Conservation (phyloP, 306 rosid genomes). For the Sechiopsis laciniata region DNA sequence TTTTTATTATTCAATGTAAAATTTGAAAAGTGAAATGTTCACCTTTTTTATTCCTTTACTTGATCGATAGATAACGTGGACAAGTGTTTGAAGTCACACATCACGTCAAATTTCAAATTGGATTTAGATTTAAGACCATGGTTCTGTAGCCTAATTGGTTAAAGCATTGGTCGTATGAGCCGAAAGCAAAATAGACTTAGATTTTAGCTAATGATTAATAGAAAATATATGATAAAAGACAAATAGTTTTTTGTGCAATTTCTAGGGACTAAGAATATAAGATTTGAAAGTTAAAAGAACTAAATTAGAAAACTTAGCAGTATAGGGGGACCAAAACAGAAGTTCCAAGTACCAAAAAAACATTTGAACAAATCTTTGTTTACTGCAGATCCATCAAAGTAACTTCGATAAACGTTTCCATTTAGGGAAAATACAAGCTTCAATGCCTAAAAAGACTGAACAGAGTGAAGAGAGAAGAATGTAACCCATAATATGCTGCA, state of each 20-base stretch:
- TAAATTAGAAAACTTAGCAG: neutral
- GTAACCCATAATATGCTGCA: slow-evolving; percentile 90
- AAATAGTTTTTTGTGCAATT: neutral
- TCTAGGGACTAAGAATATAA: neutral
- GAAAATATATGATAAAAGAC: neutral
- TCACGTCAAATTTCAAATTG: neutral
- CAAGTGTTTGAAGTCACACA: neutral
- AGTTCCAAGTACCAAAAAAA: neutral
- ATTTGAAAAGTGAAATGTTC: neutral
- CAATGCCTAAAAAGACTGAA: neutral
- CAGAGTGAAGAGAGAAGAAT: slow-evolving; percentile 1
- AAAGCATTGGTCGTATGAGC: too few relatives aligned
- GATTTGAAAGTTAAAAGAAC: neutral
- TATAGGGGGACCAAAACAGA: neutral
- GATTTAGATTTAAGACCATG: neutral
- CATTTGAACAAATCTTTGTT: neutral
- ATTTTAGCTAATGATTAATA: neutral
- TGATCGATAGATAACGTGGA: neutral
- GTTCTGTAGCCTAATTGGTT: too few relatives aligned
- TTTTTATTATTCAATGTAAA: neutral
- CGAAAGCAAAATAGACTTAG: neutral
- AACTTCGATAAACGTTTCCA: neutral
- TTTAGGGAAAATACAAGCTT: slow-evolving; percentile 2
- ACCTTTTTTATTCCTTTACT: neutral
- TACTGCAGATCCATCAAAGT: neutral